Evolutionary conservation across 2,329 filamentous ascomycete species (phyloP), one percentile per base, ranked within the genome.

Genomic region (Chaetothyriales sp.): DNA sequence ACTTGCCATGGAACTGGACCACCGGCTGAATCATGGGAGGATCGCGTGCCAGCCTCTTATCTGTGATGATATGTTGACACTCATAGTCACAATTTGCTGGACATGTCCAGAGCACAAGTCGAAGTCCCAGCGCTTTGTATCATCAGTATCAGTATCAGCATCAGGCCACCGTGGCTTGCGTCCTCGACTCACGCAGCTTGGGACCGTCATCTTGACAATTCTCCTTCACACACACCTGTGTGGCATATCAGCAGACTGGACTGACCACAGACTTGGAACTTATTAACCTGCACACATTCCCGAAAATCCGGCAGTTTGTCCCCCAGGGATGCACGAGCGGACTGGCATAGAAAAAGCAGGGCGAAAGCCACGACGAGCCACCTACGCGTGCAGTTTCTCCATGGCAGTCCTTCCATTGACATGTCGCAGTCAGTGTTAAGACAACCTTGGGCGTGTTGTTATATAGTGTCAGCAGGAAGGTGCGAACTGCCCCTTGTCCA

Each of bases 1-100:
- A 98, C 77, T 98, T 98, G 28, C 92, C 92, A 71, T 98, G 88
- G 73, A 89, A 98, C 70, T 98, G 92, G 51, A 90, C 82, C 47
- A 95, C 68, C 9, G 81, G 77, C 26, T 79, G 67, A 55, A 78
- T 70, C 71, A 81, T 80, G 0, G 78, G 78, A 32, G 78, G 77
- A 53, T 79, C 76, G 55, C 77, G 72, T 22, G 77, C 71, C 57
- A 88, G 69, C 56, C 90, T 86, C 52, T 71, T 70, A 60, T 78
- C 69, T 51, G 92, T 96, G 53, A 93, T 76, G 65, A 95, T 83
- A 74, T 94, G 90, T 67, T 98, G 92, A 74, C 92, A 98, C 54
- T 86, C 83, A 73, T 98, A 94, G 73, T 98, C 89, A 79, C 92
- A 98, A 77, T 98, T 90, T 64, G 84, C 76, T 55, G 84, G 79